Evolutionary conservation across 352 stramenopile species (phyloP).

Genomic region (Phytopythium vexans): DNA sequence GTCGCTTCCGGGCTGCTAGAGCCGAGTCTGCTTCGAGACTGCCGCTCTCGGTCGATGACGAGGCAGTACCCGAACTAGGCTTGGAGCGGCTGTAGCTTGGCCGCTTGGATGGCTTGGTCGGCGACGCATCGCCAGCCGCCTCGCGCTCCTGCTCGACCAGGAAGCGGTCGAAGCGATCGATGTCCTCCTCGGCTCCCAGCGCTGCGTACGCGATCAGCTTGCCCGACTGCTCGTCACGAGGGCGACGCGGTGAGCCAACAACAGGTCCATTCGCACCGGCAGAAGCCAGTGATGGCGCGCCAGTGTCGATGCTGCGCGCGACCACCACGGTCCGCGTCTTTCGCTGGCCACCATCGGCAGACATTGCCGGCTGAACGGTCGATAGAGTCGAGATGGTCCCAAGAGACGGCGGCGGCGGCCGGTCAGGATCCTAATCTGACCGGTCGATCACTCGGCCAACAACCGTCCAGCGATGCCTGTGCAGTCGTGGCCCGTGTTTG

Average conservation of each 20-base stretch:
- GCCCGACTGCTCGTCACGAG: conserved; percentile 24
- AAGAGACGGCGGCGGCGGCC: no score
- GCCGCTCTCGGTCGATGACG: not conserved
- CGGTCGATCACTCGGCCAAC: conserved; percentile 5
- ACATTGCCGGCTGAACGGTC: no score
- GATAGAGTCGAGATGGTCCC: no score
- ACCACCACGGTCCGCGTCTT: conserved; percentile 59
- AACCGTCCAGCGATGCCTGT: conserved; percentile 9
- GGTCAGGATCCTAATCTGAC: no score
- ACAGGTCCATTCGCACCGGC: not conserved
- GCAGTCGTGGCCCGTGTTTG: conserved; percentile 36
- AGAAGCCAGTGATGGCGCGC: not conserved
- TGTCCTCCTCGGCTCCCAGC: conserved; percentile 48
- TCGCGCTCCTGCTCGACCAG: conserved; percentile 36
- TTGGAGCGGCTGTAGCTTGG: conserved; percentile 29
- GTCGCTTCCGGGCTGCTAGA: conserved; percentile 37
- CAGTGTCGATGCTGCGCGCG: conserved; percentile 24
- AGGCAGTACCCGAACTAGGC: conserved; percentile 5
- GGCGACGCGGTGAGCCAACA: conserved; percentile 4
- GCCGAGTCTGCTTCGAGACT: conserved; percentile 5
- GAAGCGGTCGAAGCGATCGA: conserved; percentile 60
- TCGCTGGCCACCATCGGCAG: not conserved
- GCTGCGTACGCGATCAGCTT: conserved; percentile 64
- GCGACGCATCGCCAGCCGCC: conserved; percentile 6
- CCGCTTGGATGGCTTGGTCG: conserved; percentile 27